A percentile compares a stretch with the other conserved stretches of the same genome.
Conservation (phyloP, 1,284 basidiomycete species). For the Ceratobasidium sp. region DNA sequence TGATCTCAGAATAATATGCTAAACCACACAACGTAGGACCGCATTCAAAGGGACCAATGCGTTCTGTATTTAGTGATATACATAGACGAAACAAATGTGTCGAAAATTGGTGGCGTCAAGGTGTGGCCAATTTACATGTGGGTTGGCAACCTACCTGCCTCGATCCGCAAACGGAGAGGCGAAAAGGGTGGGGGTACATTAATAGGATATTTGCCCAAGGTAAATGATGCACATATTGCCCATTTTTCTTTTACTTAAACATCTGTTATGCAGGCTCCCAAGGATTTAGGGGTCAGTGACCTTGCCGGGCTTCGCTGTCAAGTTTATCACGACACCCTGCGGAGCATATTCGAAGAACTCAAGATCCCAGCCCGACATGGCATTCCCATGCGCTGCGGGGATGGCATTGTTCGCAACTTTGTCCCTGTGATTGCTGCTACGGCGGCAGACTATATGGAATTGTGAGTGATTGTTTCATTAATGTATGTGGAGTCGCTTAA, state of each 20-base stretch:
- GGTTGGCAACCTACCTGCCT: slow-evolving; percentile 1
- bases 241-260: not conserved
- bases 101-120: slow-evolving; percentile 6
- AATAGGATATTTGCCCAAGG: slow-evolving; percentile 4
- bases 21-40: not conserved
- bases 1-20: not conserved
- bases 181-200: not conserved
- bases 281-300: not conserved
- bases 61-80: not conserved
- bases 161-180: not conserved
- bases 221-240: not conserved
- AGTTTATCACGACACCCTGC: not conserved
- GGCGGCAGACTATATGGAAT: slow-evolving; percentile 1
- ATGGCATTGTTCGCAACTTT: not conserved
- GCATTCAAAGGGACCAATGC: not conserved
- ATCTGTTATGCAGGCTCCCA: not conserved
- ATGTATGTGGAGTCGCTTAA: not conserved
- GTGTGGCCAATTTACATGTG: slow-evolving; percentile 9
- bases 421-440: not conserved
- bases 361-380: not conserved
- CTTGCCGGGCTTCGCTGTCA: not conserved
- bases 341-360: not conserved
- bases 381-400: not conserved
- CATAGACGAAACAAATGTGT: slow-evolving; percentile 11
- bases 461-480: not conserved